Conservation (phyloP, 371 early-diverging fungal species). For the Mucor indicus region DNA sequence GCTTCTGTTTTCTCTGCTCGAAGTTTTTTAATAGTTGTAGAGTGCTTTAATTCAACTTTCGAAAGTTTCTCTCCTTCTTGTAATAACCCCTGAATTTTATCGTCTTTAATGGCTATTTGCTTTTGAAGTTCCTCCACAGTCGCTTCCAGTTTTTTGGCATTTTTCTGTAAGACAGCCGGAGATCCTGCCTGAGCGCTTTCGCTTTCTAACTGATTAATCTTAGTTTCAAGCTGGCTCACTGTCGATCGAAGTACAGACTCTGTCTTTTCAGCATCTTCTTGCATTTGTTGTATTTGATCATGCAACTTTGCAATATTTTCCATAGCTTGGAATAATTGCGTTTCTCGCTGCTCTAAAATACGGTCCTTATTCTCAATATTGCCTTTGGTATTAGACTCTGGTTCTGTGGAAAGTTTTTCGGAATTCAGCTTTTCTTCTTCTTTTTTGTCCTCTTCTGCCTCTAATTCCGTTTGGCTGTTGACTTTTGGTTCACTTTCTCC, state of each 20-base stretch:
- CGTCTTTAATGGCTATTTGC: conserved; percentile 58
- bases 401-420: neutral
- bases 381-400: neutral
- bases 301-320: conserved; percentile 60
- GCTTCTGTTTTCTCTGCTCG: conserved; percentile 63
- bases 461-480: no score
- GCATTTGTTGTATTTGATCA: conserved; percentile 56
- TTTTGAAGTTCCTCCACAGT: conserved; percentile 49
- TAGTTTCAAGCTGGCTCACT: conserved; percentile 5
- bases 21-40: conserved; percentile 71
- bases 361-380: conserved; percentile 5
- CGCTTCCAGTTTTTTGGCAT: conserved; percentile 32
- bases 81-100: conserved; percentile 59
- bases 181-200: neutral
- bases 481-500: no score
- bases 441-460: conserved; percentile 6
- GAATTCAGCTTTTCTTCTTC: neutral
- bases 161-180: conserved; percentile 10
- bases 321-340: conserved; percentile 59
- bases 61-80: conserved; percentile 79
- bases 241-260: conserved; percentile 5
- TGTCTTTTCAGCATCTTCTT: conserved; percentile 30
- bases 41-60: conserved; percentile 72
- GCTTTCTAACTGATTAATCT: neutral
- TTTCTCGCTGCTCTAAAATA: conserved; percentile 62